Base-by-base conservation (phyloP, 2,329 filamentous ascomycete species). In the Microsporum audouinii region DNA sequence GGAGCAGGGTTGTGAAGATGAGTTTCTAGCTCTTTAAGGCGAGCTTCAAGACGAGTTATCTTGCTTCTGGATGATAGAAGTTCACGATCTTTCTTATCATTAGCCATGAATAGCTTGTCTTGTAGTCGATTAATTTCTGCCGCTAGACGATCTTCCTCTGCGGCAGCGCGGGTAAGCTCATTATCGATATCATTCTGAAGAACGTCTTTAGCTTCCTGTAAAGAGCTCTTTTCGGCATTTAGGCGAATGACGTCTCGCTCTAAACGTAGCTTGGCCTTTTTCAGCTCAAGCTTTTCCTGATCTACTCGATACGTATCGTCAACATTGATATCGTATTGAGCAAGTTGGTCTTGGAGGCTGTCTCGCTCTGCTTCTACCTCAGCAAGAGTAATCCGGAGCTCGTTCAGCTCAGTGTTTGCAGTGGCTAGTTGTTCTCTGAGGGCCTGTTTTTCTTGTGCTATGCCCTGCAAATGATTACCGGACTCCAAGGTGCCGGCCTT, bases 241-340 rank as follows among this genome's bases (percentile, higher is more conserved):
- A 88, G 75, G 10, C 84, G 79, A 47, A 84, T 82, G 14, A 88
- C 76, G 67, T 89, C 87, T 63, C 77, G 80, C 64, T 89, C 87
- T 17, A 88, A 78, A 67, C 84, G 86, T 64, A 84, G 75, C 69
- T 86, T 87, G n/a, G 82, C 75, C 33, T 84, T 84, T 17, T 85
- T 83, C 29, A 89, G 76, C 60, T 89, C 85, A 53, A 87, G 75
- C 65, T 86, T 84, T 68, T 89, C 87, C 63, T 85, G 82, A 65
- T 89, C 86, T 53, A 87, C 71, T 10, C 80, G 81, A 66, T 83
- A 80, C 0, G 80, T 82, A 62, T 85, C 82, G 60, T 77, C 76
- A 34, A 80, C 80, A 57, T 82, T 82, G 60, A 81, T 79, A 43
- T 82, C 77, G 63, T 77, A 70, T 29, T 79, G 78, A 51, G 79